Conservation (phyloP, 2,329 filamentous ascomycete species). For the Dactylellina cionopaga region DNA sequence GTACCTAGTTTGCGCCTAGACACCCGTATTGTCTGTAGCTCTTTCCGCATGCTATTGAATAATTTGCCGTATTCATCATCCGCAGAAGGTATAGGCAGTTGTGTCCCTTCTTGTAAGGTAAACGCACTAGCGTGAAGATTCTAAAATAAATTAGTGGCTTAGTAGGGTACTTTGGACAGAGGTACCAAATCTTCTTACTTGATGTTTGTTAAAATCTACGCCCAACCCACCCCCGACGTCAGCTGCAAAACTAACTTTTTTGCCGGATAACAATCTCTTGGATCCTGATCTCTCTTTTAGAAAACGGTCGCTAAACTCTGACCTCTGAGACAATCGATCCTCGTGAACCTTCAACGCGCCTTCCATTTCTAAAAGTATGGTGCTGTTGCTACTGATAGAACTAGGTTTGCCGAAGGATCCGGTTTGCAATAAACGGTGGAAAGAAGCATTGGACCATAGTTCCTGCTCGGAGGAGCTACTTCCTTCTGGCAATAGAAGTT, state of each 20-base stretch:
- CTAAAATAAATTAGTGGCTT: conserved; percentile 6
- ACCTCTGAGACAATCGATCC: conserved; percentile 27
- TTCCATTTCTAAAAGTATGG: conserved; percentile 54
- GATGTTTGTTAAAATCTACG: conserved; percentile 48
- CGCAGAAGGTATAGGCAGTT: conserved; percentile 39
- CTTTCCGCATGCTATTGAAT: conserved; percentile 49
- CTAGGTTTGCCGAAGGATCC: conserved; percentile 44
- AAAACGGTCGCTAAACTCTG: conserved; percentile 37
- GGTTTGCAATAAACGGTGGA: conserved; percentile 54
- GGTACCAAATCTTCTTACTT: conserved; percentile 6
- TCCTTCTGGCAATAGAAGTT: conserved; percentile 53
- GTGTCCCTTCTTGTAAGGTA: conserved; percentile 39
- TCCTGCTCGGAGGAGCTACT: conserved; percentile 54
- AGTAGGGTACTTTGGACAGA: not conserved
- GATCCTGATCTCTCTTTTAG: conserved; percentile 30
- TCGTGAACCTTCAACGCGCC: conserved; percentile 39
- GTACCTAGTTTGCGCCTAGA: conserved; percentile 44
- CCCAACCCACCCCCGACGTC: conserved; percentile 48
- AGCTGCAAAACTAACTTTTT: conserved; percentile 49
- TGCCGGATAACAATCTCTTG: conserved; percentile 17
- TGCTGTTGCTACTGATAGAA: conserved; percentile 6
- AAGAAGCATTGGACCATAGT: conserved; percentile 55
- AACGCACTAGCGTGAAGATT: conserved; percentile 48
- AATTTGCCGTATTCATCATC: conserved; percentile 48
- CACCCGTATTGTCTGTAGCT: conserved; percentile 46